Conservation (phyloP, 441 rosid species). For the Gossypium davidsonii region DNA sequence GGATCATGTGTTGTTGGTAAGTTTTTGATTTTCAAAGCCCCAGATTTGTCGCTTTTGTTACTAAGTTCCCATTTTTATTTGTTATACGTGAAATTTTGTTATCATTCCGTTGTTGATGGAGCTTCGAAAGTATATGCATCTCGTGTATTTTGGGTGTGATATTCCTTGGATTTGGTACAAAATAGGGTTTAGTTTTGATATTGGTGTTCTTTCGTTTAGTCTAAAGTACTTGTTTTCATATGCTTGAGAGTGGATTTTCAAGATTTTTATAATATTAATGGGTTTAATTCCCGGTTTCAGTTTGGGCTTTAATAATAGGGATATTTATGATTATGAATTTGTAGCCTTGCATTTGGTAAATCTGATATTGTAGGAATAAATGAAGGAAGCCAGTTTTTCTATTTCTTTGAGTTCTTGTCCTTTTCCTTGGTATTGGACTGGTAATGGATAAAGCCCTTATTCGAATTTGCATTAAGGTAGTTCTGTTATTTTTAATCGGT, state of each 20-base stretch:
- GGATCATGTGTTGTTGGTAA: slow-evolving; percentile 47
- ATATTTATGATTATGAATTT: neutral
- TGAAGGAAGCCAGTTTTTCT: neutral
- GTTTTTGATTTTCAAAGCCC: neutral
- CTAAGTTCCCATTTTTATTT: neutral
- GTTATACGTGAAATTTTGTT: neutral
- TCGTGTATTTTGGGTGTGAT: neutral
- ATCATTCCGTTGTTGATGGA: neutral
- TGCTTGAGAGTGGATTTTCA: neutral
- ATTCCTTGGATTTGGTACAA: neutral
- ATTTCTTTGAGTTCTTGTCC: neutral
- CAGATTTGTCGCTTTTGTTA: neutral
- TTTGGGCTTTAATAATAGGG: neutral
- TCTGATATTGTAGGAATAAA: neutral
- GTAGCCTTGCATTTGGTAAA: neutral
- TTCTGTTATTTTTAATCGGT: neutral
- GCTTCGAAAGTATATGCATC: neutral
- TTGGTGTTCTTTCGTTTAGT: neutral
- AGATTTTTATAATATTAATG: neutral
- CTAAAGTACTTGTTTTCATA: neutral
- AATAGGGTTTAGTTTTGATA: neutral
- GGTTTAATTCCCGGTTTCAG: neutral
- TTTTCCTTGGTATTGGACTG: neutral
- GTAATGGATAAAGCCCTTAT: neutral
- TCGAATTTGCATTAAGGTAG: neutral